Conservation (phyloP, 176 grass and related monocot genomes). For the Lolium multiflorum region DNA sequence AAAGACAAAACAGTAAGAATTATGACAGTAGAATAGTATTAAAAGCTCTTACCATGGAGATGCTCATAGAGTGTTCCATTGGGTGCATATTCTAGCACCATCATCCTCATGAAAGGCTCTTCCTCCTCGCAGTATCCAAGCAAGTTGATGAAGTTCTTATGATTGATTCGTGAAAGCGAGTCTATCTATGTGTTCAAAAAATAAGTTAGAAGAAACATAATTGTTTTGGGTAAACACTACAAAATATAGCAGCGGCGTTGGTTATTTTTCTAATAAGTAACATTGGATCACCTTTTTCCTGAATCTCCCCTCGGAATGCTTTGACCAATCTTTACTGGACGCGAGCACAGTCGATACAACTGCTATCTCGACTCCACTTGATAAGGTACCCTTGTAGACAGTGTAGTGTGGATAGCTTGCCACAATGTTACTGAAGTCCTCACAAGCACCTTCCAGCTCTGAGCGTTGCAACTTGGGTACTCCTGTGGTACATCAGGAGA, state of each 20-base stretch:
- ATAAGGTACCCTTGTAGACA: conserved; percentile 96
- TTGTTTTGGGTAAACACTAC: conserved; percentile 26
- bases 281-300: conserved; percentile 82
- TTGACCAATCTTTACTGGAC: conserved; percentile 83
- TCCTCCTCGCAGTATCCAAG: conserved; percentile 96
- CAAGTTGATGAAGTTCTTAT: conserved; percentile 97
- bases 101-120: conserved; percentile 98
- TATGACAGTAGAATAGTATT: conserved; percentile 13
- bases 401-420: conserved; percentile 74
- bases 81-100: conserved; percentile 90
- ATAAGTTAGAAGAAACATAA: conserved; percentile 40
- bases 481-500: conserved; percentile 56
- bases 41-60: conserved; percentile 75
- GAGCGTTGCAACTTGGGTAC: conserved; percentile 90
- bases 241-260: not conserved
- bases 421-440: conserved; percentile 97
- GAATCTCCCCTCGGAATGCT: conserved; percentile 75
- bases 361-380: conserved; percentile 94
- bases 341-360: conserved; percentile 76
- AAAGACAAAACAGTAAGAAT: conserved; percentile 1
- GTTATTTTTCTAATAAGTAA: conserved; percentile 11
- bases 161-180: conserved; percentile 86
- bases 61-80: conserved; percentile 95
- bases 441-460: conserved; percentile 89
- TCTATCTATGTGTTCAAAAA: conserved; percentile 77